These are phyloP conservation scores for Coemansia aciculifera DNA, from an alignment of 192 early-diverging fungal genomes.

Conservation along the genomic window DNA sequence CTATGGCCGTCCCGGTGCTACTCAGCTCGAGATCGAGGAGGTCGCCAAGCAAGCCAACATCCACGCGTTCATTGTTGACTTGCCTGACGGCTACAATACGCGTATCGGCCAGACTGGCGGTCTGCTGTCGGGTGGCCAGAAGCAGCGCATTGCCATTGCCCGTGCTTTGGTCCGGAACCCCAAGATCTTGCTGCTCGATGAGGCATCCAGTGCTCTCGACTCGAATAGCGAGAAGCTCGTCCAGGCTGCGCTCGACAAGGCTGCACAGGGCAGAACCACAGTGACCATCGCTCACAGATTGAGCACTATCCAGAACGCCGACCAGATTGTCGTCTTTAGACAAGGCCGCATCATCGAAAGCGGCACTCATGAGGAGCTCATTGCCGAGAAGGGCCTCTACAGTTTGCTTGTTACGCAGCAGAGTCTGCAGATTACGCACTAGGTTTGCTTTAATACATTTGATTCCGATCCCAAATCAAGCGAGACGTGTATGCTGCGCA, in stretches of 20 bases:
- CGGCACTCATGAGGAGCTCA: slow-evolving; percentile 68
- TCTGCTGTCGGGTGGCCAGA: slow-evolving; percentile 67
- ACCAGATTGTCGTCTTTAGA: slow-evolving; percentile 70
- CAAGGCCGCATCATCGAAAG: slow-evolving; percentile 65
- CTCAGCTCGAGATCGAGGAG: slow-evolving; percentile 61
- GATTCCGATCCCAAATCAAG: neutral
- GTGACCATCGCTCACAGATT: slow-evolving; percentile 76
- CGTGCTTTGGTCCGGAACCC: slow-evolving; percentile 69
- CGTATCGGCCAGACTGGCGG: slow-evolving; percentile 67
- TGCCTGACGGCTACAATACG: slow-evolving; percentile 67
- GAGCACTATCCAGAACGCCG: slow-evolving; percentile 82
- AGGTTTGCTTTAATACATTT: slow-evolving; percentile 1
- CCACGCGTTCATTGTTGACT: slow-evolving; percentile 57
- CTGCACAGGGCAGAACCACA: slow-evolving; percentile 71
- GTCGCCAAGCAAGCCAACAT: slow-evolving; percentile 65
- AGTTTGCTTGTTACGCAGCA: slow-evolving; percentile 65
- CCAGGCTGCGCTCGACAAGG: slow-evolving; percentile 74
- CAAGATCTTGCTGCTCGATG: slow-evolving; percentile 75
- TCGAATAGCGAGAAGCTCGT: slow-evolving; percentile 79
- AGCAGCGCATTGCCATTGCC: slow-evolving; percentile 72
- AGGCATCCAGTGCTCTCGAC: slow-evolving; percentile 83
- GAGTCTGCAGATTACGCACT: slow-evolving; percentile 54
- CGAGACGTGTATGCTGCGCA: neutral
- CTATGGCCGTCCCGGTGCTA: slow-evolving; percentile 61
- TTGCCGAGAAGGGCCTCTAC: slow-evolving; percentile 63